These are phyloP conservation scores for Malassezia slooffiae DNA, from an alignment of 1,284 basidiomycete species.

Conservation along the genomic window DNA sequence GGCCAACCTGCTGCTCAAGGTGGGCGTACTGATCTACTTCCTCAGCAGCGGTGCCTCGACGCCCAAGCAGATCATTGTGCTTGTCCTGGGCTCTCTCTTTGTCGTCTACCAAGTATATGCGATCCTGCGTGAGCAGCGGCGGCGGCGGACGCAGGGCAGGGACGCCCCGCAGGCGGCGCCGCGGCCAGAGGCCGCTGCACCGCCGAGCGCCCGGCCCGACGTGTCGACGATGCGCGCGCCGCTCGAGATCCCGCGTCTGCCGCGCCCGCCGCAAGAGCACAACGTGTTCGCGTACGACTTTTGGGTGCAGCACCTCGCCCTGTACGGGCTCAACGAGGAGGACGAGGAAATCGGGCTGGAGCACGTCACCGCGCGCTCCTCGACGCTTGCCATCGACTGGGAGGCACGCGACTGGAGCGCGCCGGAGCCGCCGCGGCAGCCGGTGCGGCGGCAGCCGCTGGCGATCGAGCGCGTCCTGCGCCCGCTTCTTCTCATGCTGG, in stretches of 20 bases:
- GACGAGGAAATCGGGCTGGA: slow-evolving; percentile 11
- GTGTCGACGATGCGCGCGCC: neutral
- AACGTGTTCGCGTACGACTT: neutral
- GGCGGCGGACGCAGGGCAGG: too few relatives aligned
- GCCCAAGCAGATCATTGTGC: too few relatives aligned
- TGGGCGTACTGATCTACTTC: too few relatives aligned
- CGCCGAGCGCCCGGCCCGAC: neutral
- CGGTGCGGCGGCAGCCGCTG: neutral
- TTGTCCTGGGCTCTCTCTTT: too few relatives aligned
- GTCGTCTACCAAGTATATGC: too few relatives aligned
- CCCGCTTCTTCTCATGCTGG: neutral
- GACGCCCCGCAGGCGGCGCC: neutral
- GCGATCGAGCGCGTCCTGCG: neutral
- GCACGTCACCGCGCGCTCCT: neutral
- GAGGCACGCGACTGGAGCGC: neutral
- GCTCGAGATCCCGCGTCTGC: slow-evolving; percentile 9
- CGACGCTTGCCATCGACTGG: slow-evolving; percentile 7
- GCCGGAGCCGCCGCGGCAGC: neutral
- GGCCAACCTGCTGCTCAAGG: too few relatives aligned
- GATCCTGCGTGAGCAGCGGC: too few relatives aligned
- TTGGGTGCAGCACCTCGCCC: slow-evolving; percentile 10
- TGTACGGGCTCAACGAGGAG: slow-evolving; percentile 10
- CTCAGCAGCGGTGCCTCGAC: too few relatives aligned
- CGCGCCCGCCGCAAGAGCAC: neutral
- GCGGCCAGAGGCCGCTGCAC: neutral